Base-by-base conservation (phyloP, 2,329 filamentous ascomycete genomes). In the Cytospora paraplurivora region DNA sequence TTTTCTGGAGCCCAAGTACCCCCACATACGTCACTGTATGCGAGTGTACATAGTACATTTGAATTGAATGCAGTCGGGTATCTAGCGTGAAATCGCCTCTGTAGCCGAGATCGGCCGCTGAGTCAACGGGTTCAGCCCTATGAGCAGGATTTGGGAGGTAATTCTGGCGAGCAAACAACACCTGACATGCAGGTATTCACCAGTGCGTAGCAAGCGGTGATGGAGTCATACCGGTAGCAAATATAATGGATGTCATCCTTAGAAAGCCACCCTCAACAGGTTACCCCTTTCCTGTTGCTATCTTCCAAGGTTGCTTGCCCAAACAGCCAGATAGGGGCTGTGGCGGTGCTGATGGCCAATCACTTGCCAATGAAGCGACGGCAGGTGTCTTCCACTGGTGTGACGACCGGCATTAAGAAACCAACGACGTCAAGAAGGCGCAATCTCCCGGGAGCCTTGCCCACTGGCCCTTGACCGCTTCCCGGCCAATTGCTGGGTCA, bases 31-130 rank as follows among this genome's bases (percentile, higher is more conserved):
- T 34, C 32, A 33, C 27, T 56, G 38, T 49, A n/a, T 52, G 41
- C 53, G 34, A 33, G 35, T 15, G 49, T 65, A 66, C 65, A 52
- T 59, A 12, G 49, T 65, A 66, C 65, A 52, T 59, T 19, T 7
- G 19, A 41, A 35, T 7, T 7, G 34, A 27, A 33, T 34, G 19
- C 35, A 38, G 47, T 41, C 11, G 53, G 41, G 41, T 50, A 35
- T 63, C 44, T 58, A 62, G 58, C 54, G 44, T n/a, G 21, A 47
- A 47, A 12, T 21, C 44, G 12, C 44, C 1, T 57, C n/a, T 37
- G n/a, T 34, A 50, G 65, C 65, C 65, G 65, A 66, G 62, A 51
- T 65, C 65, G 65, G 65, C 53, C 19, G 53, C 49, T 58, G 37
- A 44, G 53, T 62, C 54, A 62, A 58, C 54, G 3, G 41, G 34